Evolutionary conservation across 805 yeast genomes (phyloP).

Genomic region (Metschnikowia kofuensis): DNA sequence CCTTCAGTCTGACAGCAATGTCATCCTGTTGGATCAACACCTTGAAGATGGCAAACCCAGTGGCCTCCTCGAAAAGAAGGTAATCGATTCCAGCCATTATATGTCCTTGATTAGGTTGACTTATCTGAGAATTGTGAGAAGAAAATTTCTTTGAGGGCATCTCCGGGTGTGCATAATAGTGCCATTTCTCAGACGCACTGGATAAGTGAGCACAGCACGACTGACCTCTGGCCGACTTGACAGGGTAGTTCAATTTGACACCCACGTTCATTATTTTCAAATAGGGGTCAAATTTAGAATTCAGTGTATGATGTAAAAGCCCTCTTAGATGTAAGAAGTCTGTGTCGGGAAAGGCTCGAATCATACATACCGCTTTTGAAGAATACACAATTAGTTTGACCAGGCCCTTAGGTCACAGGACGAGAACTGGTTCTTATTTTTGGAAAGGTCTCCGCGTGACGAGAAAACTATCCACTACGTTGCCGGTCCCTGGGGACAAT

Average conservation of each 20-base stretch:
- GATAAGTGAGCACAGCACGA: constrained; percentile 12
- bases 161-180: constrained; percentile 16
- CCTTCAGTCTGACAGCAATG: constrained; percentile 85
- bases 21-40: constrained; percentile 92
- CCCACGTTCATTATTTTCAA: not conserved
- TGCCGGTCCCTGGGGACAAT: too few species aligned
- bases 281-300: too few species aligned
- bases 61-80: constrained; percentile 95
- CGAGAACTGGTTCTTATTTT: too few species aligned
- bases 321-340: too few species aligned
- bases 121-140: constrained; percentile 8
- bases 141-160: constrained; percentile 21
- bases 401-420: too few species aligned
- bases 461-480: too few species aligned
- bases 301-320: too few species aligned
- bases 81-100: constrained; percentile 76
- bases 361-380: too few species aligned
- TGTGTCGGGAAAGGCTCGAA: too few species aligned
- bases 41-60: constrained; percentile 96
- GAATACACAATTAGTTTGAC: too few species aligned
- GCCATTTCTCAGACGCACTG: constrained; percentile 7
- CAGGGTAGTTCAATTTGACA: not conserved
- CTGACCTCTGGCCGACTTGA: not conserved
- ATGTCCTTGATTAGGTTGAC: constrained; percentile 6
- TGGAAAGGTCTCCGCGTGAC: too few species aligned